These are phyloP conservation scores for Triangularia setosa DNA, from an alignment of 2,329 filamentous ascomycete genomes.

Conservation along the genomic window DNA sequence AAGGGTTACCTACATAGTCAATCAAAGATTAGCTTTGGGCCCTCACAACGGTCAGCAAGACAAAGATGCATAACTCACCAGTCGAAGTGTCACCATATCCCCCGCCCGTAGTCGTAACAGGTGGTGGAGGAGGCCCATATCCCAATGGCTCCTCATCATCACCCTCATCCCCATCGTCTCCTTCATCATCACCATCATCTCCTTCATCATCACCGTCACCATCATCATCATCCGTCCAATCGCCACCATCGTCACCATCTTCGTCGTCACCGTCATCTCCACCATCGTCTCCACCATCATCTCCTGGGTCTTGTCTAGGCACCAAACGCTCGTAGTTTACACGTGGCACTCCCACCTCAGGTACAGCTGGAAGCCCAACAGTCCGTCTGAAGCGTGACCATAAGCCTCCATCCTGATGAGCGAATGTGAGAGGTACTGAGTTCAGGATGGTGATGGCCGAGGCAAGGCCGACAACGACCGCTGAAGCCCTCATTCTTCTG, in stretches of 20 bases:
- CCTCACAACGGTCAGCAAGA: background rate
- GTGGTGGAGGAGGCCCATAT: background rate
- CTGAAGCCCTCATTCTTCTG: conserved; percentile 36
- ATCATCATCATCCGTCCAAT: background rate
- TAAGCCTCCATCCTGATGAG: conserved; percentile 13
- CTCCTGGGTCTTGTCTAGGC: conserved; percentile 1
- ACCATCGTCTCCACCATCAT: background rate
- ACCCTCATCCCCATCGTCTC: background rate
- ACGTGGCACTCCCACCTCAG: background rate
- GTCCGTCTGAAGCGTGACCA: conserved; percentile 23
- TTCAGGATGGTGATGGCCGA: conserved; percentile 32
- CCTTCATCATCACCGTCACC: background rate
- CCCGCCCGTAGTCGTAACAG: background rate
- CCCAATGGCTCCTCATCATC: background rate
- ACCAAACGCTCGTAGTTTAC: background rate
- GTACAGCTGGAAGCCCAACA: conserved; percentile 9
- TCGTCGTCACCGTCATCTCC: background rate
- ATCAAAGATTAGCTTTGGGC: background rate
- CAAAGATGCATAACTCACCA: background rate
- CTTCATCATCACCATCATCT: background rate
- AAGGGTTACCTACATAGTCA: background rate
- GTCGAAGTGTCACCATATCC: background rate
- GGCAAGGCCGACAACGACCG: conserved; percentile 32
- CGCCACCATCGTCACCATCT: background rate
- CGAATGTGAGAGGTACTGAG: conserved; percentile 20